Evolutionary conservation across 106 monocot species (phyloP), one percentile per base, ranked within the genome.

Genomic region (Agapanthus africanus): DNA sequence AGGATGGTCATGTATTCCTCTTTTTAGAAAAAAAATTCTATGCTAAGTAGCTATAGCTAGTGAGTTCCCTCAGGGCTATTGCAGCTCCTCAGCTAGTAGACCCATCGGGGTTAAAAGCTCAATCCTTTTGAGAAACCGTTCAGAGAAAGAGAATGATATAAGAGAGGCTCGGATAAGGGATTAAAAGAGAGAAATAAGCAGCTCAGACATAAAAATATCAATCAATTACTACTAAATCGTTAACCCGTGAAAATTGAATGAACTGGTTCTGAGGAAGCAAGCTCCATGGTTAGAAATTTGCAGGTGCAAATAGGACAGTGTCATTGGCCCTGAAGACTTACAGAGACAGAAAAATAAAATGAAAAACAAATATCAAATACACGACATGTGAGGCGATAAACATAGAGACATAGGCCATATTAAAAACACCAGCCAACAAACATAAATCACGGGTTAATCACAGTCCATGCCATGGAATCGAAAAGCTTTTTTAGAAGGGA

Each of bases 161-260:
- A n/a, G n/a, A n/a, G n/a, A n/a, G n/a, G n/a, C n/a, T n/a, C n/a
- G n/a, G n/a, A n/a, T n/a, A n/a, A n/a, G n/a, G n/a, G n/a, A n/a
- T n/a, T n/a, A n/a, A n/a, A n/a, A n/a, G n/a, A n/a, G n/a, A n/a
- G n/a, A n/a, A n/a, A n/a, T n/a, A n/a, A n/a, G 33, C 22, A 19
- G 35, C 35, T 19, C 33, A 35, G 35, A 11, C 22, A 34, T 61
- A 35, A 61, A 35, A 61, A 22, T 61, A 61, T 61, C 32, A 30
- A 61, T 35, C 60, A 61, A 59, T 61, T 35, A 61, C 38, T 28
- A 65, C 19, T 28, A 11, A 52, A 27, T 59, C 32, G 31, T 30
- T 11, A n/a, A 61, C 60, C 60, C 35, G 60, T 16, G 32, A 61
- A 61, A 35, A 61, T 35, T 34, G 32, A 61, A 61, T 35, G 60